Evolutionary conservation across 1,284 basidiomycete species (phyloP), one percentile per base, ranked within the genome.

Genomic region (Trametes polyzona): DNA sequence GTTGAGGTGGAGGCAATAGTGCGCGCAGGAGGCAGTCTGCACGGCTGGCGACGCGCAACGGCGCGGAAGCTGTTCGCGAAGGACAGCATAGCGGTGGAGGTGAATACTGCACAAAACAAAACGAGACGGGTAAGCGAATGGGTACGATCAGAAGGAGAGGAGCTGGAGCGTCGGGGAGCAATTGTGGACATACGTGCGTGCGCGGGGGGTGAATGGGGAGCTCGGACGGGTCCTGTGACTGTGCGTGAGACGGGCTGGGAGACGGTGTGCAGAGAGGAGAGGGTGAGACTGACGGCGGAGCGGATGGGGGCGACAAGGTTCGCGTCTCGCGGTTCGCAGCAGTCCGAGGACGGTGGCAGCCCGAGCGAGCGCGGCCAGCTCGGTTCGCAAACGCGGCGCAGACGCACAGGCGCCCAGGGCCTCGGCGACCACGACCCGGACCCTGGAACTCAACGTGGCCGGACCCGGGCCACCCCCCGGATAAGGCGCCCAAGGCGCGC

Each of bases 31-130:
- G 57, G 49, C 21, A 51, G 36, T 16, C 26, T 51, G 19, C 47
- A 52, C 17, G 57, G 26, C 47, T 60, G 52, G 43, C 58, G 60
- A 50, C 66, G 66, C 58, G 57, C 53, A 17, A 47, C 57, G 14
- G 63, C 51, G 57, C 67, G 66, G 56, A 66, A 59, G 30, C 52
- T 44, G 47, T 43, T 61, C 19, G 51, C 42, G 27, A 63, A 50
- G 17, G 65, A 49, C 32, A 66, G 41, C 67, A 69, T 69, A 52
- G 46, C 17, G 23, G 39, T 41, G 52, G 55, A 16, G 23, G 39
- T 41, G 52, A 52, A 16, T 41, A 30, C 37, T 52, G 51, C 36
- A 36, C 16, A 32, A 51, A 32, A n/a, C n/a, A n/a, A n/a, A n/a
- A n/a, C n/a, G 42, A 21, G 49, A 14, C 30, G 32, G 29, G 52